Conservation (phyloP, 2,329 filamentous ascomycete species). For the Aspergillus clavatus region DNA sequence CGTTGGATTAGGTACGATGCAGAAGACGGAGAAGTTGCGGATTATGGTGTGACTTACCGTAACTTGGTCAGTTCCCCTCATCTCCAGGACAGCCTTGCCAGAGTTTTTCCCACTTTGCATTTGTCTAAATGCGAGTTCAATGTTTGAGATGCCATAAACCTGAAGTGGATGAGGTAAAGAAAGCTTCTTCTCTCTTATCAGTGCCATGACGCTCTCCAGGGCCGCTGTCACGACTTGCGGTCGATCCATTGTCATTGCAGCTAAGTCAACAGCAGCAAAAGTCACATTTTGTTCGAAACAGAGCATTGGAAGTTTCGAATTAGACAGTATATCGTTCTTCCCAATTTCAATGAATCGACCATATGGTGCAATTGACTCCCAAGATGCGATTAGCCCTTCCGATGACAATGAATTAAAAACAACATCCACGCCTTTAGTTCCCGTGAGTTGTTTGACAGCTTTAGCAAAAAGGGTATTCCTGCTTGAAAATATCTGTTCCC, state of each 20-base stretch:
- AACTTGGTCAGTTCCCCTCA: slow-evolving; percentile 3
- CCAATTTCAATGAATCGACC: slow-evolving; percentile 20
- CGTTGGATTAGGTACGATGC: background rate
- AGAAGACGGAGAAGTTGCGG: background rate
- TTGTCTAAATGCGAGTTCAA: slow-evolving; percentile 25
- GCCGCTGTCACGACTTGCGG: background rate
- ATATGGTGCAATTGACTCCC: slow-evolving; percentile 23
- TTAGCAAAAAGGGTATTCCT: slow-evolving; percentile 21
- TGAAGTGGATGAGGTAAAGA: slow-evolving; percentile 27
- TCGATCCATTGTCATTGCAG: slow-evolving; percentile 3
- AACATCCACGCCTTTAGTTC: slow-evolving; percentile 21
- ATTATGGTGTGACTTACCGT: background rate
- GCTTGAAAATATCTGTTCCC: slow-evolving; percentile 24
- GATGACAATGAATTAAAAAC: slow-evolving; percentile 24
- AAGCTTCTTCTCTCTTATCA: slow-evolving; percentile 17
- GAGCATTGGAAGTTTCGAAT: slow-evolving; percentile 10
- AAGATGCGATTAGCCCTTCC: slow-evolving; percentile 23
- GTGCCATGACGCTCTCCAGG: background rate
- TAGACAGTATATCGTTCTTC: slow-evolving; percentile 6
- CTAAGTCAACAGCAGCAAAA: slow-evolving; percentile 7
- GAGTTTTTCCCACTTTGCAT: slow-evolving; percentile 35
- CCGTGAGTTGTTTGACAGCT: slow-evolving; percentile 16
- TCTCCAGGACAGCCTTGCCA: slow-evolving; percentile 35
- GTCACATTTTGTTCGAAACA: slow-evolving; percentile 6
- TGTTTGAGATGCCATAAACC: slow-evolving; percentile 20